Evolutionary conservation across 2,329 filamentous ascomycete species (phyloP).

Genomic region (Fusarium sp.): DNA sequence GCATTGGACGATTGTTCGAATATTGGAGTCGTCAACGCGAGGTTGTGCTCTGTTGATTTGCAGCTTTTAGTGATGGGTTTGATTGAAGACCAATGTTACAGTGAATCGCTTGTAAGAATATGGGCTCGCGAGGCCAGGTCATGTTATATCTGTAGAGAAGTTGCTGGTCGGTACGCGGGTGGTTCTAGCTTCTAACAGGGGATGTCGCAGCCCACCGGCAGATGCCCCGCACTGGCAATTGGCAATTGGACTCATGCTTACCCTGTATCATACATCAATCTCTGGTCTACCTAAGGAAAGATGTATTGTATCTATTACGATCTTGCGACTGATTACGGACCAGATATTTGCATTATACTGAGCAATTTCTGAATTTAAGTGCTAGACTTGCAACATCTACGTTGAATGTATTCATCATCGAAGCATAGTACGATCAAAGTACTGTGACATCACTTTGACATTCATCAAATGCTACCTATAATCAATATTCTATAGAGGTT

Average conservation of each 20-base stretch:
- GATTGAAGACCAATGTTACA: neutral
- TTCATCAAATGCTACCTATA: neutral
- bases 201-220: conserved; percentile 8
- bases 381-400: neutral
- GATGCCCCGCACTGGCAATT: conserved; percentile 36
- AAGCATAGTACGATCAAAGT: neutral
- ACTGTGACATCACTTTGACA: neutral
- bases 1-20: conserved; percentile 31
- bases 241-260: conserved; percentile 20
- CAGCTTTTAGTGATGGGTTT: neutral
- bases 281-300: neutral
- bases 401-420: too few species aligned
- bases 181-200: conserved; percentile 35
- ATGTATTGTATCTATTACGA: neutral
- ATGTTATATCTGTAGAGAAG: conserved; percentile 33
- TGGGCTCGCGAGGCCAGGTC: conserved; percentile 7
- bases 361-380: too few species aligned
- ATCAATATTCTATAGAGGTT: conserved; percentile 26
- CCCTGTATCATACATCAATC: conserved; percentile 29
- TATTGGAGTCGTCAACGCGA: neutral
- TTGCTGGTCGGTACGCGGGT: conserved; percentile 21
- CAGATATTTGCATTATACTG: neutral
- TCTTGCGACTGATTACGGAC: neutral
- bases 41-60: neutral
- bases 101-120: conserved; percentile 24